Percentiles rank a stretch among this genome's conserved stretches.
These are phyloP conservation scores for Hanseniaspora lindneri DNA, from an alignment of 805 yeast species.

Conservation along the genomic window DNA sequence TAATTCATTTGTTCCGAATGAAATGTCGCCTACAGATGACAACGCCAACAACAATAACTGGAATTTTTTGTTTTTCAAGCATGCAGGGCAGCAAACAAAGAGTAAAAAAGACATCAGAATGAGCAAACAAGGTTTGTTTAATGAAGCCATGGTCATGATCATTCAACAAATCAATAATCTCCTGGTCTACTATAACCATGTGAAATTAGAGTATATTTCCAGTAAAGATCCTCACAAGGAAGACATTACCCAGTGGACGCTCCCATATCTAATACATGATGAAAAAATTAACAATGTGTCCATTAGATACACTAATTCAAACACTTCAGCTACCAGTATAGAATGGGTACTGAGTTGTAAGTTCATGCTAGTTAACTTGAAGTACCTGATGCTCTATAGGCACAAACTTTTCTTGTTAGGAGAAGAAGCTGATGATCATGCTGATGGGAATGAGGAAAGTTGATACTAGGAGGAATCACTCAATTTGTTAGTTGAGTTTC, in stretches of 20 bases:
- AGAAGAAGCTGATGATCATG: background rate
- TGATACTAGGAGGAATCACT: too few relatives aligned
- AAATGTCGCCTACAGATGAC: background rate
- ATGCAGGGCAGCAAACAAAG: background rate
- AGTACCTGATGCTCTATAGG: constrained; percentile 45
- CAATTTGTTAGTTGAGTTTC: too few relatives aligned
- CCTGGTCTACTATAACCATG: constrained; percentile 1
- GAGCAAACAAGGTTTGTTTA: background rate
- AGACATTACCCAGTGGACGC: constrained; percentile 30
- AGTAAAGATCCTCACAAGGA: constrained; percentile 27
- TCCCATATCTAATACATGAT: constrained; percentile 61
- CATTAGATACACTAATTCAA: constrained; percentile 52
- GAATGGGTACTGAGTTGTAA: constrained; percentile 90
- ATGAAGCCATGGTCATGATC: constrained; percentile 5
- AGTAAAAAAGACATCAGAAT: constrained; percentile 1
- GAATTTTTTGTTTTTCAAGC: constrained; percentile 13
- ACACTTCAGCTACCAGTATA: constrained; percentile 37
- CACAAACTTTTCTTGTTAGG: constrained; percentile 5
- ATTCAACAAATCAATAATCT: background rate
- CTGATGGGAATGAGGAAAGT: too few relatives aligned
- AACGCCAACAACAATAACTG: constrained; percentile 1
- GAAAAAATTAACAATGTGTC: constrained; percentile 70
- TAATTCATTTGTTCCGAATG: background rate
- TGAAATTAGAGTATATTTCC: background rate
- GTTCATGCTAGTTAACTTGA: constrained; percentile 61